phyloP scores from a whole-genome alignment of 306 rosid genomes.

The Gastrolobium bilobum region DNA sequence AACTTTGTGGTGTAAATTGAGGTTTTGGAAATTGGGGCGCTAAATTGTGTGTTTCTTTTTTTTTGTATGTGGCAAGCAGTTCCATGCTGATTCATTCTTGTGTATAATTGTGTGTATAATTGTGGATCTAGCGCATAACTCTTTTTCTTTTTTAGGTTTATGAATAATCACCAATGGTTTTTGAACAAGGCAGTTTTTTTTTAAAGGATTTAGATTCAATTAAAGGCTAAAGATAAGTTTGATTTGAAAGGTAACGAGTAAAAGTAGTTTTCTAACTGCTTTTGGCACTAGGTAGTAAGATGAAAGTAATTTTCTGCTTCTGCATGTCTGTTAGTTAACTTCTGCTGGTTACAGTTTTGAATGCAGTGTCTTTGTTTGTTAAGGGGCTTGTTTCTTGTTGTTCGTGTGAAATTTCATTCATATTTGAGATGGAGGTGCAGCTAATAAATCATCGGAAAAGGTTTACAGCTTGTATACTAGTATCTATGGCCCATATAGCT shows the following conservation, averaged over 20 bases:
- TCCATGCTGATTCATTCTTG: neutral
- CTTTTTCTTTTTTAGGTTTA: neutral
- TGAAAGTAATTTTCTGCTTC: neutral
- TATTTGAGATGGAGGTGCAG: conserved; percentile 20
- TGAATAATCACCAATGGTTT: neutral
- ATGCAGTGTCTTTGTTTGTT: conserved; percentile 17
- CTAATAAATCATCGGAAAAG: conserved; percentile 8
- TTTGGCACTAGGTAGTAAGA: neutral
- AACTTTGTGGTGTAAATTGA: too few species aligned
- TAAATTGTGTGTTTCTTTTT: too few species aligned
- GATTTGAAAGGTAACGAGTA: neutral
- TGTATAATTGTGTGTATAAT: neutral
- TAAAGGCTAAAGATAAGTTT: conserved; percentile 10
- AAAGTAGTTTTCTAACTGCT: neutral
- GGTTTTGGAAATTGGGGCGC: too few species aligned
- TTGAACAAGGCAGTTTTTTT: neutral
- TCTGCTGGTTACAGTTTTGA: conserved; percentile 6
- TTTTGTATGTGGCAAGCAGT: neutral
- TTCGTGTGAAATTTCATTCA: neutral
- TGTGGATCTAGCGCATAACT: neutral
- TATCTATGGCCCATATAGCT: conserved; percentile 21
- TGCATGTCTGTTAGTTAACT: conserved; percentile 19
- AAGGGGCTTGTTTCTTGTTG: conserved; percentile 9
- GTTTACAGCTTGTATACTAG: conserved; percentile 7
- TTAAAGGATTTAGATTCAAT: neutral